Evolutionary conservation across 2,329 filamentous ascomycete genomes (phyloP).

Genomic region (Blastomyces percursus): DNA sequence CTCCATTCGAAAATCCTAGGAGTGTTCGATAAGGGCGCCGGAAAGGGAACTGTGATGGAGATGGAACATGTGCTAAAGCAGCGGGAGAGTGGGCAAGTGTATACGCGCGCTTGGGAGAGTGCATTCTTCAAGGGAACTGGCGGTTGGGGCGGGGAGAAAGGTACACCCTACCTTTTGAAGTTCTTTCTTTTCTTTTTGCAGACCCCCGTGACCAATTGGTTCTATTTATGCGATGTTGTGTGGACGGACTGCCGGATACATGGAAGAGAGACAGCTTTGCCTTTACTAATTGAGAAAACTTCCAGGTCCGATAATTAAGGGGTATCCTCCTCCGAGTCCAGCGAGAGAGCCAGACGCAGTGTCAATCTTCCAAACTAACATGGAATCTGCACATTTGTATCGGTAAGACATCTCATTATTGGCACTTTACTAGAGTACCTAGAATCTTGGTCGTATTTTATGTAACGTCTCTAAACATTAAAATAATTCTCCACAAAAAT

Average conservation of each 20-base stretch:
- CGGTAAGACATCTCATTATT: conserved; percentile 28
- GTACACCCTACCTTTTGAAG: conserved; percentile 29
- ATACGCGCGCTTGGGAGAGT: conserved; percentile 56
- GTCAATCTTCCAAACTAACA: conserved; percentile 57
- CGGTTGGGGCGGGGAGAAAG: conserved; percentile 78
- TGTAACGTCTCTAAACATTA: conserved; percentile 1
- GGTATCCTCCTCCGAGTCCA: conserved; percentile 20
- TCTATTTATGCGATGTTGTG: no score
- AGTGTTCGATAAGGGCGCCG: conserved; percentile 67
- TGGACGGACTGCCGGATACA: no score
- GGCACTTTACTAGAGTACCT: neutral
- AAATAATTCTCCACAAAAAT: conserved; percentile 4
- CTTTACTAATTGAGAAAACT: neutral
- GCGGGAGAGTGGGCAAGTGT: conserved; percentile 54
- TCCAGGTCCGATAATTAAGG: conserved; percentile 24
- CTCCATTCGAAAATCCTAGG: conserved; percentile 65
- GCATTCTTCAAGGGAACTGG: conserved; percentile 70
- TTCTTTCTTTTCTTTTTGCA: neutral
- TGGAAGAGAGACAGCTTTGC: neutral
- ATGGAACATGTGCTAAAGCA: conserved; percentile 68
- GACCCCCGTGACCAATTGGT: no score
- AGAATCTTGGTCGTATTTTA: neutral
- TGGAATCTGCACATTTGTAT: conserved; percentile 65
- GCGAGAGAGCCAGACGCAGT: conserved; percentile 52
- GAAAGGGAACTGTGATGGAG: conserved; percentile 69